These are phyloP conservation scores for Cenococcum geophilum DNA, from an alignment of 495 filamentous ascomycete species.

Conservation along the genomic window DNA sequence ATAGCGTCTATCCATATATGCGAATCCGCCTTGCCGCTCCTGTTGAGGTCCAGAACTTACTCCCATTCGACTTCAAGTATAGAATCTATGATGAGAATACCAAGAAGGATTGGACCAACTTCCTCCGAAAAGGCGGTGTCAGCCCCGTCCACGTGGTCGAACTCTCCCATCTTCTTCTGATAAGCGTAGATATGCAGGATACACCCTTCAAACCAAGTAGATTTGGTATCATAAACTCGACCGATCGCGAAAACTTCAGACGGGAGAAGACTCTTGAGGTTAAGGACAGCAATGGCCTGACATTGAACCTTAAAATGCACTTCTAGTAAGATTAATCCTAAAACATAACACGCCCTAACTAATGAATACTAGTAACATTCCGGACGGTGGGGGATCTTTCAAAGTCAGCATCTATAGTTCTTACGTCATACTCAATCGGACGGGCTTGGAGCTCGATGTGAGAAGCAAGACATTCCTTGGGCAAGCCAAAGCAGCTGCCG, in stretches of 20 bases:
- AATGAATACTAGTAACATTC: slow-evolving; percentile 53
- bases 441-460: slow-evolving; percentile 80
- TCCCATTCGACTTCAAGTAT: slow-evolving; percentile 98
- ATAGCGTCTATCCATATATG: slow-evolving; percentile 90
- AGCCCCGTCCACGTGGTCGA: slow-evolving; percentile 97
- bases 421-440: slow-evolving; percentile 92
- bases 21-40: slow-evolving; percentile 81
- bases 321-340: slow-evolving; percentile 53
- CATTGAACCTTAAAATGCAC: slow-evolving; percentile 76
- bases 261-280: slow-evolving; percentile 73
- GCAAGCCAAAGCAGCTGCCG: slow-evolving; percentile 70
- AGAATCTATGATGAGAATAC: slow-evolving; percentile 97
- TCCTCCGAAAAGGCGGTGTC: slow-evolving; percentile 88
- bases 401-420: slow-evolving; percentile 89
- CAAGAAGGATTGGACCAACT: slow-evolving; percentile 97
- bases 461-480: slow-evolving; percentile 84
- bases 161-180: slow-evolving; percentile 80
- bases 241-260: slow-evolving; percentile 76
- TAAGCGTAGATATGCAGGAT: slow-evolving; percentile 95
- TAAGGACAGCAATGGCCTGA: slow-evolving; percentile 73
- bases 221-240: slow-evolving; percentile 93
- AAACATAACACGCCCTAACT: neutral
- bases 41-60: slow-evolving; percentile 86
- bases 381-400: slow-evolving; percentile 92
- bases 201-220: slow-evolving; percentile 91